Evolutionary conservation across 495 filamentous ascomycete species (phyloP).

Genomic region (Penicillium cinerascens): DNA sequence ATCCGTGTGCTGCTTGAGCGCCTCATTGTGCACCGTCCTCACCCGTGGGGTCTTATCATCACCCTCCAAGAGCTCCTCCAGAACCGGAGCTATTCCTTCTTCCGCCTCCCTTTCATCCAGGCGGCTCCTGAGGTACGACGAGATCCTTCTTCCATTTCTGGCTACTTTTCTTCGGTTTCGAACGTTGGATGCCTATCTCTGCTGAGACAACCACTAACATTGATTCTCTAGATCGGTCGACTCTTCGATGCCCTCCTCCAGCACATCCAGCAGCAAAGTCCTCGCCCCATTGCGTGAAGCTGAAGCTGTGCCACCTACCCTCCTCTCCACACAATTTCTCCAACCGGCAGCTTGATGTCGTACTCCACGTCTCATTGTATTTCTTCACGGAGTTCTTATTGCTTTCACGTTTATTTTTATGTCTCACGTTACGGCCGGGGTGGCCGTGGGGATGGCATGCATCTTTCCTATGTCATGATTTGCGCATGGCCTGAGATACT

Average conservation of each 20-base stretch:
- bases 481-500: slow-evolving; percentile 34
- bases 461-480: slow-evolving; percentile 31
- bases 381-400: slow-evolving; percentile 28
- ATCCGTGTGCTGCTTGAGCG: slow-evolving; percentile 84
- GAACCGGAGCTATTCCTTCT: slow-evolving; percentile 85
- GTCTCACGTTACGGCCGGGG: slow-evolving; percentile 28
- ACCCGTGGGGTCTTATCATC: slow-evolving; percentile 93
- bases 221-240: slow-evolving; percentile 38
- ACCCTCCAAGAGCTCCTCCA: slow-evolving; percentile 87
- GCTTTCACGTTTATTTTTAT: slow-evolving; percentile 19
- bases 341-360: slow-evolving; percentile 3
- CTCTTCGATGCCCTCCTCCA: slow-evolving; percentile 49
- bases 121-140: slow-evolving; percentile 71
- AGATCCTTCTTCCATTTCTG: background rate
- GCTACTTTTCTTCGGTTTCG: background rate
- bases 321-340: slow-evolving; percentile 6
- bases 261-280: slow-evolving; percentile 51
- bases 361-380: slow-evolving; percentile 19
- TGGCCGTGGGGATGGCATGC: slow-evolving; percentile 29
- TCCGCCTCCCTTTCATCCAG: slow-evolving; percentile 89
- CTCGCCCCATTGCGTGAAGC: slow-evolving; percentile 36
- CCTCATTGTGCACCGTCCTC: slow-evolving; percentile 83
- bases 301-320: slow-evolving; percentile 24
- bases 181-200: background rate
- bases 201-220: slow-evolving; percentile 6